phyloP scores from a whole-genome alignment of 768 basidiomycete species.

The Leccinum rimulosum region DNA sequence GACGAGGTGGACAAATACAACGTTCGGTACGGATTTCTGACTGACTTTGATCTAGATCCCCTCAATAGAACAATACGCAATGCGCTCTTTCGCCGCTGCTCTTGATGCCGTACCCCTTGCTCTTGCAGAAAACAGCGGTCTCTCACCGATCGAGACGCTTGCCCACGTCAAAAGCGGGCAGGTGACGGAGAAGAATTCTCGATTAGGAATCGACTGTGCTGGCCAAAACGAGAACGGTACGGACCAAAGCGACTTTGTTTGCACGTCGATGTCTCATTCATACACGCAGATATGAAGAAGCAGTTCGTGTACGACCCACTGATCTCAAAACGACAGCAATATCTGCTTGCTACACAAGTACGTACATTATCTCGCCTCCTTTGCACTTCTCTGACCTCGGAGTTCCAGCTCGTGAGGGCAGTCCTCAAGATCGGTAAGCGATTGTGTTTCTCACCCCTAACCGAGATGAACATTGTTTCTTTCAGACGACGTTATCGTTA shows the following conservation, averaged over 20 bases:
- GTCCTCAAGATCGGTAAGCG: constrained; percentile 82
- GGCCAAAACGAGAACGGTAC: constrained; percentile 82
- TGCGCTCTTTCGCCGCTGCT: constrained; percentile 97
- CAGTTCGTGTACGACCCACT: constrained; percentile 97
- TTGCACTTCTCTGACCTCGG: constrained; percentile 4
- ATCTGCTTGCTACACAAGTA: constrained; percentile 94
- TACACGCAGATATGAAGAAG: constrained; percentile 83
- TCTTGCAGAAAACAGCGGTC: constrained; percentile 95
- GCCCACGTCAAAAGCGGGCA: constrained; percentile 94
- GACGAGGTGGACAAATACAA: constrained; percentile 63
- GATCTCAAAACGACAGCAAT: constrained; percentile 97
- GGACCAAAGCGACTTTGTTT: constrained; percentile 20
- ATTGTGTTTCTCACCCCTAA: background rate
- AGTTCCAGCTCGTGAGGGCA: constrained; percentile 68
- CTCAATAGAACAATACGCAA: constrained; percentile 98
- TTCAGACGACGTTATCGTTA: constrained; percentile 74
- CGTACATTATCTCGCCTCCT: constrained; percentile 14
- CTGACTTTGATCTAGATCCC: constrained; percentile 60
- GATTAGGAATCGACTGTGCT: constrained; percentile 90
- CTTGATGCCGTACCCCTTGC: constrained; percentile 95
- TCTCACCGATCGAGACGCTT: constrained; percentile 96
- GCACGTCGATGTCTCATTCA: background rate
- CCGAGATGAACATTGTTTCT: constrained; percentile 6
- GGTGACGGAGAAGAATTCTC: constrained; percentile 78
- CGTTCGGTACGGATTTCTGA: background rate